Evolutionary conservation across 345 rosid genomes (phyloP), one percentile per base, ranked within the genome.

Genomic region (Camelina laxa): DNA sequence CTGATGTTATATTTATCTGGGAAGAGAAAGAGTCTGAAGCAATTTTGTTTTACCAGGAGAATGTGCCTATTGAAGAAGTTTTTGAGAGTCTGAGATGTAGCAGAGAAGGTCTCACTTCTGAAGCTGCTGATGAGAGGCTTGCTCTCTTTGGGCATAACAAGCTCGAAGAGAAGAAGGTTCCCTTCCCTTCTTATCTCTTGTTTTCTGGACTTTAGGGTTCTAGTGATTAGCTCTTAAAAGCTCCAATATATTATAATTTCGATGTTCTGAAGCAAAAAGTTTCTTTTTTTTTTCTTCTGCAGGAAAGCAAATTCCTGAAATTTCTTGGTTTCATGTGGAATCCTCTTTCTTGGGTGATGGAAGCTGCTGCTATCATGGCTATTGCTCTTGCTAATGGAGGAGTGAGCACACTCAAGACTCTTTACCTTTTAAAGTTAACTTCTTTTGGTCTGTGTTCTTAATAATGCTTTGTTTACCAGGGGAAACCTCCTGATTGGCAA

Each of bases 341-440:
- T 75, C 99, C 99, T 77, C 88, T 94, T 56, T 94, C 98, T 22
- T 94, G 97, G 99, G 99, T 94, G 60, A 94, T 94, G 97, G 99
- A 94, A 80, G 96, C 97, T 74, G 99, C 99, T 72, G 99, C 99
- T 36, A 83, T 94, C 54, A 94, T 94, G 99, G 97, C 99, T 56
- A 92, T 94, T 85, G 97, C 93, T 65, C 96, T 94, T 83, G 99
- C 99, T 57, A 94, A 94, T 72, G 99, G 97, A 87, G 99, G 99
- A 83, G 97, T 90, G 72, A 84, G 96, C 42, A 58, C 31, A 9
- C 20, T 61, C 64, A n/a, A 27, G 12, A 39, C 67, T 49, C 58
- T 57, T 16, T 16, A 16, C 17, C 1, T 14, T 70, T 39, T 19
- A 31, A 69, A 70, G 41, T 60, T 44, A 14, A 10, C 14, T 55